These are phyloP conservation scores for Aureobasidium sp. DNA, from an alignment of 2,329 filamentous ascomycete genomes.

Conservation along the genomic window DNA sequence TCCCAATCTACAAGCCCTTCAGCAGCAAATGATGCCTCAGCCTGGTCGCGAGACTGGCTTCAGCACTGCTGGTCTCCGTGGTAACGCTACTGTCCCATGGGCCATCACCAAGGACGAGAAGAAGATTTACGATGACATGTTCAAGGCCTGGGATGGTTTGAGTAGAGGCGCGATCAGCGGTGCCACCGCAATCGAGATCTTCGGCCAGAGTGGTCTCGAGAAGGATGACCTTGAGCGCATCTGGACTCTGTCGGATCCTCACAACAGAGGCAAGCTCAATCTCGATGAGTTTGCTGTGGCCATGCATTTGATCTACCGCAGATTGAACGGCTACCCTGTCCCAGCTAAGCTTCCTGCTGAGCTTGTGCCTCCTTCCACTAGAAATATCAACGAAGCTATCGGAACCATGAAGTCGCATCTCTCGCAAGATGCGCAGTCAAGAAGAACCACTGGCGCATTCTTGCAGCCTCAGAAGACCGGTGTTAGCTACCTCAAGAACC, in stretches of 20 bases:
- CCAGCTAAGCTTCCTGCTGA: constrained; percentile 83
- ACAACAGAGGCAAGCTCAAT: constrained; percentile 89
- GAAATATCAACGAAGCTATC: constrained; percentile 88
- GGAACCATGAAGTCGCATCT: constrained; percentile 87
- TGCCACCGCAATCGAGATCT: constrained; percentile 90
- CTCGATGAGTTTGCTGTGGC: constrained; percentile 96
- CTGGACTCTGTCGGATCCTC: constrained; percentile 90
- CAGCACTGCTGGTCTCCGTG: constrained; percentile 78
- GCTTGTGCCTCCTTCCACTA: constrained; percentile 86
- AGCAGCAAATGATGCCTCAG: constrained; percentile 96
- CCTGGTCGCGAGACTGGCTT: constrained; percentile 82
- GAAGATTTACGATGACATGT: constrained; percentile 89
- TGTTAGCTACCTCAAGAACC: constrained; percentile 95
- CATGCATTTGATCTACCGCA: constrained; percentile 98
- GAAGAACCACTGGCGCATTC: constrained; percentile 83
- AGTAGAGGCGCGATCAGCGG: constrained; percentile 88
- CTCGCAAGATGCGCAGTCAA: constrained; percentile 78
- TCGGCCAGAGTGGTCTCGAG: constrained; percentile 89
- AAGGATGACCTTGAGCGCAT: constrained; percentile 85
- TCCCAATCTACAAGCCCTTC: constrained; percentile 87
- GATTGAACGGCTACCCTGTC: constrained; percentile 90
- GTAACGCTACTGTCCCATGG: constrained; percentile 95
- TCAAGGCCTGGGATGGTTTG: constrained; percentile 94
- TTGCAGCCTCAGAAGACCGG: constrained; percentile 92
- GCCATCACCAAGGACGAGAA: constrained; percentile 99